Evolutionary conservation across 1,284 basidiomycete species (phyloP).

Genomic region (Irpex sp.): DNA sequence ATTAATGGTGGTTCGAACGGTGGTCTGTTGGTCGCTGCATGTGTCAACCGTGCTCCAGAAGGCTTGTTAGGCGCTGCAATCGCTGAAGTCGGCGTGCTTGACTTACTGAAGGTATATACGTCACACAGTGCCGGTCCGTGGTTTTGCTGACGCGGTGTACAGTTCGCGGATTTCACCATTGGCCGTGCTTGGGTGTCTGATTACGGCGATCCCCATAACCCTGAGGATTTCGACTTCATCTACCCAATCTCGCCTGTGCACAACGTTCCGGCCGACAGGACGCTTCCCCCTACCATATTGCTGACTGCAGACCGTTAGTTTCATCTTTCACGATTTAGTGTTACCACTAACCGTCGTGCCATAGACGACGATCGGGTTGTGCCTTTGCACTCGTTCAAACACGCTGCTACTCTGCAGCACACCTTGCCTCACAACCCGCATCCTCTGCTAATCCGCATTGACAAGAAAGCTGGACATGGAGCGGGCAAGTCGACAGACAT

Average conservation of each 20-base stretch:
- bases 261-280: conserved; percentile 59
- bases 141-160: background rate
- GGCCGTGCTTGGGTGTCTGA: conserved; percentile 79
- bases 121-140: too few relatives aligned
- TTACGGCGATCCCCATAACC: conserved; percentile 75
- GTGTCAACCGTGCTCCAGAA: conserved; percentile 75
- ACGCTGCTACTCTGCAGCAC: conserved; percentile 71
- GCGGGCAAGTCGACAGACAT: conserved; percentile 77
- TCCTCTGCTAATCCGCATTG: conserved; percentile 72
- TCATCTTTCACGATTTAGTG: background rate
- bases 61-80: conserved; percentile 79
- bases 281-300: conserved; percentile 65
- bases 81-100: conserved; percentile 79
- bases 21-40: conserved; percentile 77
- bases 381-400: conserved; percentile 80
- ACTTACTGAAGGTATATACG: conserved; percentile 66
- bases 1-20: conserved; percentile 81
- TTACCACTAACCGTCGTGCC: background rate
- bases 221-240: conserved; percentile 82
- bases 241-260: conserved; percentile 76
- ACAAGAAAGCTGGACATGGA: conserved; percentile 79
- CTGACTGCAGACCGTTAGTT: conserved; percentile 76
- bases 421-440: conserved; percentile 57
- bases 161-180: conserved; percentile 79
- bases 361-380: conserved; percentile 82